Conservation (phyloP, 352 stramenopile species). For the Paralagenidium karlingii region DNA sequence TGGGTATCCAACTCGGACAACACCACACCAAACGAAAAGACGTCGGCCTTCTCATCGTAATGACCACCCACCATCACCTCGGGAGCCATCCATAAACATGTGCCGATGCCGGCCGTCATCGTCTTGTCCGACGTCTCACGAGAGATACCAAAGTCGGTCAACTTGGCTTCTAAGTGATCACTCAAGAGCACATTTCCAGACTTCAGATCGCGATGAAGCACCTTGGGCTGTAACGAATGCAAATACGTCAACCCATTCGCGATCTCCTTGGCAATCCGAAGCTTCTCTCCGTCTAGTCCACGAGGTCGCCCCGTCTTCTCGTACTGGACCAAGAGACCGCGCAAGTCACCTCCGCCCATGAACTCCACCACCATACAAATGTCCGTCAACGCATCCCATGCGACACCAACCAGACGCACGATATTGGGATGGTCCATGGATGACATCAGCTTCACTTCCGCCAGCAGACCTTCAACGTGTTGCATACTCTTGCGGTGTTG, state of each 20-base stretch:
- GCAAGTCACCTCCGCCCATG: not conserved
- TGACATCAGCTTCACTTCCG: constrained; percentile 8
- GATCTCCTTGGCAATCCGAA: constrained; percentile 4
- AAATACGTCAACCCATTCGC: constrained; percentile 34
- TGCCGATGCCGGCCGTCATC: constrained; percentile 79
- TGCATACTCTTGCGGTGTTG: constrained; percentile 3
- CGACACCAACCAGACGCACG: not conserved
- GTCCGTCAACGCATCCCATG: constrained; percentile 1
- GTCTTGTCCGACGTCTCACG: constrained; percentile 73
- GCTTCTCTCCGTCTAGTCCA: not conserved
- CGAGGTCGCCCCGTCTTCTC: not conserved
- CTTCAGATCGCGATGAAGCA: constrained; percentile 32
- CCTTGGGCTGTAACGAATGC: constrained; percentile 29
- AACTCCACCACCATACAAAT: constrained; percentile 1
- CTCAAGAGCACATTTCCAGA: constrained; percentile 25
- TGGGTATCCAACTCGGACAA: constrained; percentile 85
- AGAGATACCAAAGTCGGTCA: constrained; percentile 44
- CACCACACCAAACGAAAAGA: constrained; percentile 85
- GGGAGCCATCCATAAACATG: constrained; percentile 51
- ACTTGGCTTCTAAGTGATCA: constrained; percentile 21
- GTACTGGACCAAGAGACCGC: not conserved
- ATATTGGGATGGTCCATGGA: not conserved
- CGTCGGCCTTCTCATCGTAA: constrained; percentile 85
- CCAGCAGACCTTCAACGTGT: constrained; percentile 5
- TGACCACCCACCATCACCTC: constrained; percentile 78